These are phyloP conservation scores for Chionographis japonica DNA, from an alignment of 106 monocot genomes.

Conservation along the genomic window DNA sequence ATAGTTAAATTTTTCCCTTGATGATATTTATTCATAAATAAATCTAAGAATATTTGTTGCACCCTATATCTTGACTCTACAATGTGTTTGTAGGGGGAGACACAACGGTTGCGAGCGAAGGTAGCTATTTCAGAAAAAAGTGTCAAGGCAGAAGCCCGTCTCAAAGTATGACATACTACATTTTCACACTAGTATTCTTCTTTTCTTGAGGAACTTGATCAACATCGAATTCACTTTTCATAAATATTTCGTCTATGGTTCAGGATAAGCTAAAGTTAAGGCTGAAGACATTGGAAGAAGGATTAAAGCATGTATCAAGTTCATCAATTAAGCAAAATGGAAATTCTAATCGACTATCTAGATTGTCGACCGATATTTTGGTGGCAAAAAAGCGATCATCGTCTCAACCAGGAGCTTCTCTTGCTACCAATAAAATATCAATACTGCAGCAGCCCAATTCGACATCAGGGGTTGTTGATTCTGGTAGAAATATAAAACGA, in stretches of 20 bases:
- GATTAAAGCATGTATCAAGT: conserved; percentile 32
- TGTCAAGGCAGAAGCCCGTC: conserved; percentile 17
- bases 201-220: too few species aligned
- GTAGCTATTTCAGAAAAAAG: conserved; percentile 8
- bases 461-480: conserved; percentile 15
- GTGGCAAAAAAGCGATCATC: conserved; percentile 13
- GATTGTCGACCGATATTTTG: not conserved
- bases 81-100: conserved; percentile 16
- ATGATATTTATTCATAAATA: too few species aligned
- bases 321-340: conserved; percentile 13
- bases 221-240: not conserved
- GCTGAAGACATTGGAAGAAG: conserved; percentile 58
- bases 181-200: not conserved
- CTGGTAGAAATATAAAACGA: conserved; percentile 1
- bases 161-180: conserved; percentile 5
- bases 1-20: too few species aligned
- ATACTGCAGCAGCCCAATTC: not conserved
- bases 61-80: too few species aligned
- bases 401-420: conserved; percentile 22
- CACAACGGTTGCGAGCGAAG: conserved; percentile 15
- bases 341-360: conserved; percentile 5
- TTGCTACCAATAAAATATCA: conserved; percentile 2
- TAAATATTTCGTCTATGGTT: not conserved
- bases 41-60: too few species aligned
- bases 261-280: conserved; percentile 53